Base-by-base conservation (phyloP, 23 red algal species). In the Cyanidium caldarium region DNA sequence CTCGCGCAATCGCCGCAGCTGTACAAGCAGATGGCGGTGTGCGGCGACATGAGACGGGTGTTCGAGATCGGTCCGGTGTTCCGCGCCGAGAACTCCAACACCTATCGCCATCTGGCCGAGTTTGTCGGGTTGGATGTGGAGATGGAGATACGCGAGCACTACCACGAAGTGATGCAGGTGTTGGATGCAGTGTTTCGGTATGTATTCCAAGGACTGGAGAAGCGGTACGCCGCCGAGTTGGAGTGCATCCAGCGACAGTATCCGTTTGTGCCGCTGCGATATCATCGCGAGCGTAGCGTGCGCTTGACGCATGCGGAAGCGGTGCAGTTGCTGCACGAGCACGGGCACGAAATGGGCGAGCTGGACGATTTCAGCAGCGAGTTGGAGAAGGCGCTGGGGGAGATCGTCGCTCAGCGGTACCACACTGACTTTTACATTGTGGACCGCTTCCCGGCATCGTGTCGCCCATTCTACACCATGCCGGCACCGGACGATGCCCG, bases 1-100 rank as follows among this genome's bases (percentile, higher is more conserved):
- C 83, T 95, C 33, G 82, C 90, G 33, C 90, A 95, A 79, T 80
- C 73, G 25, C 90, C 90, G 34, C 90, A 95, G 65, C 72, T 95
- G 40, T 95, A 95, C 67, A 95, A 95, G 66, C 90, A 95, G 68
- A 95, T 95, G 90, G 90, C 83, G 3, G 84, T 95, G 41, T 95
- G 90, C 70, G 81, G 68, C 23, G 90, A 95, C 69, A 80, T 95
- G 72, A 35, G 82, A 7, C 68, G 78, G 3, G 90, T 95, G 66
- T 95, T 95, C 79, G 90, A 95, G 66, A 83, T 95, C 40, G 90
- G 90, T 2, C 90, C 82, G 5, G 90, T 95, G 7, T 95, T 95
- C 66, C 79, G 90, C 16, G 90, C 90, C 20, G 90, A 95, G 68
- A 87, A 95, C 51, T 87, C 83, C 7, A 65, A 95, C 23, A 95